Percentiles rank a stretch among this genome's conserved stretches.
Evolutionary conservation across 345 rosid genomes (phyloP).

Genomic region (Sisymbrium altissimum): DNA sequence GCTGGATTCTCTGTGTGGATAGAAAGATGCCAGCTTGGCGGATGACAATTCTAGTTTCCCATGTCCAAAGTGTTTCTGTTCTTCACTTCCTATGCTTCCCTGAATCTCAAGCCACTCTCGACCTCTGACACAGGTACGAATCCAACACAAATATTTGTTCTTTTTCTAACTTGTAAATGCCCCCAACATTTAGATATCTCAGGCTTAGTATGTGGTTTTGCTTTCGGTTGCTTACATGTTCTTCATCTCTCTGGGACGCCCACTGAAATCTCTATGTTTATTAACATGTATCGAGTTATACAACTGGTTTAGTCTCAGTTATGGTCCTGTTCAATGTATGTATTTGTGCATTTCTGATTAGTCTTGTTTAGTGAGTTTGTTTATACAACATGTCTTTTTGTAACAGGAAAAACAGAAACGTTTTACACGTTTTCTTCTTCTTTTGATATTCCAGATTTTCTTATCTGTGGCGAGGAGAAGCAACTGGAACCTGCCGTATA

Average conservation of each 20-base stretch:
- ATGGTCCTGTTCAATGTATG: neutral
- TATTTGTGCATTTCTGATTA: neutral
- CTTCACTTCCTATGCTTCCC: neutral
- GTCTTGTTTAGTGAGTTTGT: neutral
- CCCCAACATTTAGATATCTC: neutral
- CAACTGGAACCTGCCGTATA: neutral
- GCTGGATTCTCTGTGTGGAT: neutral
- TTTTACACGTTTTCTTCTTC: neutral
- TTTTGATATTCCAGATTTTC: neutral
- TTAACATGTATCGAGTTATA: neutral
- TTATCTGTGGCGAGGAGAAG: neutral
- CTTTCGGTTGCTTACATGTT: neutral
- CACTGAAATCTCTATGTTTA: neutral
- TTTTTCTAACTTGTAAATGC: neutral
- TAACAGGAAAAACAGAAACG: neutral
- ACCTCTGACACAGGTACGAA: conserved; percentile 1
- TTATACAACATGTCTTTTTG: neutral
- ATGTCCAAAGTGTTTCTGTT: neutral
- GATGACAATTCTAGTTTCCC: neutral
- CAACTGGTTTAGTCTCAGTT: neutral
- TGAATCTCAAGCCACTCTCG: neutral
- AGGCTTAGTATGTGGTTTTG: neutral
- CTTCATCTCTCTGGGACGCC: neutral
- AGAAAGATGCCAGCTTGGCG: neutral
- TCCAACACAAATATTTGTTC: neutral